Evolutionary conservation across 179 eudicot genomes (phyloP).

Genomic region (Corrigiola litoralis): DNA sequence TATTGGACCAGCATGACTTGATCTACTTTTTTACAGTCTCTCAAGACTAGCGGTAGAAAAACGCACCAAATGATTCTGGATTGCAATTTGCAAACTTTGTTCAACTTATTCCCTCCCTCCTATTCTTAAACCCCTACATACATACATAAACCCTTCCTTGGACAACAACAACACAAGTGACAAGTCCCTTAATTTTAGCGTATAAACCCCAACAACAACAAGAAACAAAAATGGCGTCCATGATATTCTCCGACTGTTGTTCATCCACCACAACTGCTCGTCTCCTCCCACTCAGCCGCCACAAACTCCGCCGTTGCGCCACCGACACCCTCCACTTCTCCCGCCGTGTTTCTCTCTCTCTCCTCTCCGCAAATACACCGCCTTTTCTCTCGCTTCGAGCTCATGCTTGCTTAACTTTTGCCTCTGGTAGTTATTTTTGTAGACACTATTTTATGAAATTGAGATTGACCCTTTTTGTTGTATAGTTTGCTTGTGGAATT

Average conservation of each 20-base stretch:
- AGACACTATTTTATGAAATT: background rate
- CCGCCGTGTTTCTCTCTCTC: constrained; percentile 18
- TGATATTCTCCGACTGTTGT: constrained; percentile 35
- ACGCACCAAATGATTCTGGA: no score
- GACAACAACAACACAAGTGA: no score
- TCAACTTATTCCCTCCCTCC: no score
- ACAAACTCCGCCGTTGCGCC: constrained; percentile 15
- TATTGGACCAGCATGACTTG: no score
- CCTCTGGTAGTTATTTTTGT: constrained; percentile 21
- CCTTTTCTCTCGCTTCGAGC: constrained; percentile 20
- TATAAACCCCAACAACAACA: background rate
- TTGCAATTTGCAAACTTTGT: no score
- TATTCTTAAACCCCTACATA: no score
- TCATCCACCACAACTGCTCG: constrained; percentile 46
- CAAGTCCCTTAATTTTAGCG: no score
- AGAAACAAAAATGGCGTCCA: constrained; percentile 24
- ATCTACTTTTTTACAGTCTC: no score
- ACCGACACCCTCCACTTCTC: constrained; percentile 16
- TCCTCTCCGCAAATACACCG: background rate
- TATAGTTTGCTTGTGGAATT: background rate
- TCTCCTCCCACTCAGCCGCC: constrained; percentile 29
- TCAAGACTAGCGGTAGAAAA: no score
- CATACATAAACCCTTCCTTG: no score
- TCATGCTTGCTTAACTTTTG: constrained; percentile 18
- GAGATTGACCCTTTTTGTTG: background rate